Base-by-base conservation (phyloP, 257 asterid genomes). In the Craterostigma plantagineum region DNA sequence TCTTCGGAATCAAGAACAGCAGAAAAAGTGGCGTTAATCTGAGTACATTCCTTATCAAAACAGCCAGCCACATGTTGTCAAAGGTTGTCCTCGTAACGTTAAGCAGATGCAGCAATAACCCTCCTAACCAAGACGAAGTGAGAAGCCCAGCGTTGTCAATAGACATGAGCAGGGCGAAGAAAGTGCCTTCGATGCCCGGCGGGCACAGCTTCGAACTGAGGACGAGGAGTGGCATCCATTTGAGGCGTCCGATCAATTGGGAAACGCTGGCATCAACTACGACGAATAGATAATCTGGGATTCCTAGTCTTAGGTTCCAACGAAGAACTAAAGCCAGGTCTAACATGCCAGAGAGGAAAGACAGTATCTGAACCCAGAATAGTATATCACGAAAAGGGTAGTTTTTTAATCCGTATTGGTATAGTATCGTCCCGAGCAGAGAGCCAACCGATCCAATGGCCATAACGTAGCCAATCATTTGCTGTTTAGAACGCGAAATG, bases 161-260 rank as follows among this genome's bases (percentile, higher is more conserved):
- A 7, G 94, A 86, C 97, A 86, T 86, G 14, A 86, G 78, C 48
- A 86, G 80, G 2, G 97, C 94, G 56, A 81, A 86, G 11, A 86
- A 44, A 8, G 97, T 86, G 61, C 97, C 94, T 63, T 81, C 94
- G 11, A 86, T 67, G 15, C 94, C 94, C 7, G 94, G 94, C 23
- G 97, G 97, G 70, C 94, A 86, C 14, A 86, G 91, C 55, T 86
- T 94, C 38, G 94, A 94, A 1, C 94, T 81, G 51, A 86, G 68
- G 61, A 86, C 76, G 0, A 86, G 83, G 65, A 86, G 78, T 15
- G 94, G 97, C 94, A 86, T 86, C 55, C 77, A 86, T 75, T 94
- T 86, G 79, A 36, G 79, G 14, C 79, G 70, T 1, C 74, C 68
- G 34, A 75, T 74, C 84, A 70, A 64, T 57, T 70, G 79, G 38